Conservation (phyloP, 371 early-diverging fungal species). For the Smittium culicis region DNA sequence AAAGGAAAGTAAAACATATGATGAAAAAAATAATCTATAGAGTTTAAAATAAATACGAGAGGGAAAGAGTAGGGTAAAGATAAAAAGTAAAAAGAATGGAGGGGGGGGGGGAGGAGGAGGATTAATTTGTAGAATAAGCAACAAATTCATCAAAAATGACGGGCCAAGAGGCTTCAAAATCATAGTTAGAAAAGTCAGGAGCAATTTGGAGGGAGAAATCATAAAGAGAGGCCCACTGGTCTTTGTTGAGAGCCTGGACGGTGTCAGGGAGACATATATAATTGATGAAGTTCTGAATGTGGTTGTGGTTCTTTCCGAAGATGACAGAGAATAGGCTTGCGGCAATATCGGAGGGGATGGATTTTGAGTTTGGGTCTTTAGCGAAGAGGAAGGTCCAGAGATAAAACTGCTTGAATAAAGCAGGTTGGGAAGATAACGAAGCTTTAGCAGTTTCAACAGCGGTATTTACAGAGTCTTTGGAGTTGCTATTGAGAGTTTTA, state of each 20-base stretch:
- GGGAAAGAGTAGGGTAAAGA: too few relatives aligned
- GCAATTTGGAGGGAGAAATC: constrained; percentile 18
- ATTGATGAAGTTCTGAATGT: not conserved
- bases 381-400: constrained; percentile 3
- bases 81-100: too few relatives aligned
- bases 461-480: not conserved
- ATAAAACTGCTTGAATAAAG: not conserved
- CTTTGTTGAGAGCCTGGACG: constrained; percentile 21
- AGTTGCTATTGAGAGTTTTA: not conserved
- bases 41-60: too few relatives aligned
- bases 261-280: not conserved
- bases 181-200: constrained; percentile 17
- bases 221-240: constrained; percentile 27
- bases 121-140: constrained; percentile 13
- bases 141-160: constrained; percentile 28
- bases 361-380: not conserved
- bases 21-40: too few relatives aligned
- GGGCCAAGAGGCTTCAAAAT: constrained; percentile 26
- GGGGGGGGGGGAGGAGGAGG: too few relatives aligned
- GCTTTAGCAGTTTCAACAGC: not conserved
- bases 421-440: not conserved
- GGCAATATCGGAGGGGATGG: not conserved
- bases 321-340: not conserved
- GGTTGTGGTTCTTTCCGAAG: not conserved
- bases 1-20: too few relatives aligned